A percentile compares a stretch with the other conserved stretches of the same genome.
Evolutionary conservation across 805 yeast species (phyloP).

Genomic region (Nadsonia fulvescens): DNA sequence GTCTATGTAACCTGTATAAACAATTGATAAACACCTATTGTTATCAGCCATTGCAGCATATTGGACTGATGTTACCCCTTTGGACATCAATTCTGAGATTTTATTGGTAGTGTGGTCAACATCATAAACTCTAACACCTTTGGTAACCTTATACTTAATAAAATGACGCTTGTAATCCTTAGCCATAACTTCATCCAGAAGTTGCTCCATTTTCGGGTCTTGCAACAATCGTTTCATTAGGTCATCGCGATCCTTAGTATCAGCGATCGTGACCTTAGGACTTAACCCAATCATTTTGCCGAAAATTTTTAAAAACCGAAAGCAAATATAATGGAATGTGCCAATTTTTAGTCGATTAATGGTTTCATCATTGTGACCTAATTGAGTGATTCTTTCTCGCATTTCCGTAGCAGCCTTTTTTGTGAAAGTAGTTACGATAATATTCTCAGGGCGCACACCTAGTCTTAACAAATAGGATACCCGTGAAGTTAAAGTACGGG

Average conservation of each 20-base stretch:
- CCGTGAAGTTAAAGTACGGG: slow-evolving; percentile 63
- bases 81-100: no score
- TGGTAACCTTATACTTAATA: no score
- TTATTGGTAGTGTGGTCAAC: no score
- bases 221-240: no score
- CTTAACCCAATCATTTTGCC: slow-evolving; percentile 36
- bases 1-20: slow-evolving; percentile 43
- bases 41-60: background rate
- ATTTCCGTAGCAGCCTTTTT: slow-evolving; percentile 84
- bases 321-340: slow-evolving; percentile 78
- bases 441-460: slow-evolving; percentile 35
- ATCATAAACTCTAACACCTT: no score
- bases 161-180: no score
- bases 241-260: no score
- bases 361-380: slow-evolving; percentile 16
- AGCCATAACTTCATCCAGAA: no score
- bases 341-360: slow-evolving; percentile 44
- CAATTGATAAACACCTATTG: no score
- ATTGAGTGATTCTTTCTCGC: slow-evolving; percentile 35
- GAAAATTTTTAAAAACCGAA: slow-evolving; percentile 33
- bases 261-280: slow-evolving; percentile 16
- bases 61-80: slow-evolving; percentile 5
- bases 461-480: slow-evolving; percentile 48
- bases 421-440: slow-evolving; percentile 84
- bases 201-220: no score